Evolutionary conservation across 2,329 filamentous ascomycete species (phyloP).

Genomic region (Cercospora sesami): DNA sequence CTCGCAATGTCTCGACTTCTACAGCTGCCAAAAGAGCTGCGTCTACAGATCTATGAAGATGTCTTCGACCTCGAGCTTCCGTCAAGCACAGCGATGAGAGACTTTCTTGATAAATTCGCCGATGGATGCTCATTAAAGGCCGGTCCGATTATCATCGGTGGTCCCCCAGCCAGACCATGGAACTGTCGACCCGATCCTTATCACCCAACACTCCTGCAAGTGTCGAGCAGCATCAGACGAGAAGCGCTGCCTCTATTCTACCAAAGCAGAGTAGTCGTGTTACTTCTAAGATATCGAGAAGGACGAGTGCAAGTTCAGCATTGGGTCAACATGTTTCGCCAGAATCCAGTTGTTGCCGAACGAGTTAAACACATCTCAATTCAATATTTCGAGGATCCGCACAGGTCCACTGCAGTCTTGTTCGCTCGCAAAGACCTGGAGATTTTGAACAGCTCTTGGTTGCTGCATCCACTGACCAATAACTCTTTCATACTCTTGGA

Average conservation of each 20-base stretch:
- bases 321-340: constrained; percentile 16
- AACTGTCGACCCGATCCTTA: constrained; percentile 21
- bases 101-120: neutral
- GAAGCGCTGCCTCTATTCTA: constrained; percentile 21
- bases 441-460: constrained; percentile 17
- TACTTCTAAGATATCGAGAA: constrained; percentile 21
- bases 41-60: constrained; percentile 22
- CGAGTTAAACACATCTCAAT: constrained; percentile 19
- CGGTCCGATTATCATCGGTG: constrained; percentile 11
- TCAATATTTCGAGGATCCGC: constrained; percentile 22
- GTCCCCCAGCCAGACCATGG: constrained; percentile 16
- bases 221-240: constrained; percentile 14
- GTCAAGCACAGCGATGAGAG: neutral
- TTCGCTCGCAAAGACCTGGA: constrained; percentile 12
- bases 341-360: constrained; percentile 7
- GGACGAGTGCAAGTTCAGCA: constrained; percentile 19
- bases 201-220: constrained; percentile 21
- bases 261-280: constrained; percentile 14
- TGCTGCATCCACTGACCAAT: constrained; percentile 15
- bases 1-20: constrained; percentile 51
- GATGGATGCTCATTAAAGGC: neutral
- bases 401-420: constrained; percentile 21
- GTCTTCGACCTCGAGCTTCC: constrained; percentile 10
- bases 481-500: constrained; percentile 11
- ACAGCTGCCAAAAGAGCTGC: constrained; percentile 22